These are phyloP conservation scores for Fonsecaea nubica DNA, from an alignment of 2,329 filamentous ascomycete genomes.

Conservation along the genomic window DNA sequence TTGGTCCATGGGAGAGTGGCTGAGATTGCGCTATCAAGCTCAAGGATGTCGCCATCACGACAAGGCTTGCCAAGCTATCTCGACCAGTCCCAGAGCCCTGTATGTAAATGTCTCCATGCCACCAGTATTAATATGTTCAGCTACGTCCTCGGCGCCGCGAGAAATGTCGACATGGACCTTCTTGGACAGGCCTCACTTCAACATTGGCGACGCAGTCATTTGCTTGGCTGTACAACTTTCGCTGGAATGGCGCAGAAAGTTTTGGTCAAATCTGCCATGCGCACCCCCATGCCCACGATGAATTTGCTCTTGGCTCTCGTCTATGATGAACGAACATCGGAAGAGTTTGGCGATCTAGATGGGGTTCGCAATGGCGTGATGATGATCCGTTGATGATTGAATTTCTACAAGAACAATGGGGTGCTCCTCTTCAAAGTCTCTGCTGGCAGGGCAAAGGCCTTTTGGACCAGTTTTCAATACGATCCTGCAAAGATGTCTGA, in stretches of 20 bases:
- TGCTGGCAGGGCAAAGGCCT: neutral
- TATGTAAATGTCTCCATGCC: constrained; percentile 1
- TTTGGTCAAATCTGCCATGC: constrained; percentile 2
- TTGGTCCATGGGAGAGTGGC: neutral
- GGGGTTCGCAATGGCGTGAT: neutral
- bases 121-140: neutral
- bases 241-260: neutral
- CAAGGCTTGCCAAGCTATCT: constrained; percentile 14
- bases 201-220: neutral
- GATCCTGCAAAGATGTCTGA: constrained; percentile 11
- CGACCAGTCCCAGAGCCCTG: neutral
- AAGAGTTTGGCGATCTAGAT: neutral
- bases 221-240: neutral
- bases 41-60: constrained; percentile 17
- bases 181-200: neutral
- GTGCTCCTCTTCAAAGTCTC: neutral
- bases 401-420: constrained; percentile 9
- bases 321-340: neutral
- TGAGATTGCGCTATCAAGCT: constrained; percentile 11
- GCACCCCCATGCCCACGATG: neutral
- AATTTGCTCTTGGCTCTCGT: neutral
- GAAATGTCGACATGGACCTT: neutral
- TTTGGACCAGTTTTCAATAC: neutral
- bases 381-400: neutral
- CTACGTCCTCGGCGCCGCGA: constrained; percentile 7